These are phyloP conservation scores for Yarrowia galli DNA, from an alignment of 1,139 yeast species.

Conservation along the genomic window DNA sequence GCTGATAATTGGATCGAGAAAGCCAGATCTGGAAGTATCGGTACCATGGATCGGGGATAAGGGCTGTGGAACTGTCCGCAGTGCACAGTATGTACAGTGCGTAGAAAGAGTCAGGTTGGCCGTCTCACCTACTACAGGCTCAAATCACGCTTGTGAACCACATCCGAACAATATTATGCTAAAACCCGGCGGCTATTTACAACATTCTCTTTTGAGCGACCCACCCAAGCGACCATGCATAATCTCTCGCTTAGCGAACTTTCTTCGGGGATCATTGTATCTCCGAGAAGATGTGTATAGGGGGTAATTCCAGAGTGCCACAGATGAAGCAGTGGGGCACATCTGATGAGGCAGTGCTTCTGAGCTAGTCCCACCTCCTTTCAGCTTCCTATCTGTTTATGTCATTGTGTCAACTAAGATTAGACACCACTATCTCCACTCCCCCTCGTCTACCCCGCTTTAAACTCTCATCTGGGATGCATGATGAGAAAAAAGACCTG, in stretches of 20 bases:
- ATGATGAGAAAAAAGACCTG: neutral
- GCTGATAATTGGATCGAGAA: no score
- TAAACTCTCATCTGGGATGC: constrained; percentile 15
- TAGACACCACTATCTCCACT: neutral
- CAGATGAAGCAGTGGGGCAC: no score
- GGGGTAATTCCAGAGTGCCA: neutral
- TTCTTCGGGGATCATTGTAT: neutral
- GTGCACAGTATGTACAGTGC: no score
- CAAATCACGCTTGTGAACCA: neutral
- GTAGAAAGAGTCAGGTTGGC: no score
- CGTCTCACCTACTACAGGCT: no score
- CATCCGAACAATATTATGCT: neutral
- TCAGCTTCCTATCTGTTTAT: no score
- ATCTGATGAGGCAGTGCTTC: no score
- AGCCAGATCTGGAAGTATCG: no score
- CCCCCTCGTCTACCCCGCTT: constrained; percentile 33
- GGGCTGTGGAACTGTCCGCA: no score
- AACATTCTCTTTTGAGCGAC: neutral
- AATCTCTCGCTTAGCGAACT: constrained; percentile 22
- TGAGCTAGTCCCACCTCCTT: no score
- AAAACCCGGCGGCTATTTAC: neutral
- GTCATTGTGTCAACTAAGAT: no score
- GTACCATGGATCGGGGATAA: no score
- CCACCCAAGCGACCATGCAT: constrained; percentile 11
- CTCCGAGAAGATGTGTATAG: constrained; percentile 1